Base-by-base conservation (phyloP, 441 rosid genomes). In the Euphorbia celastroides region DNA sequence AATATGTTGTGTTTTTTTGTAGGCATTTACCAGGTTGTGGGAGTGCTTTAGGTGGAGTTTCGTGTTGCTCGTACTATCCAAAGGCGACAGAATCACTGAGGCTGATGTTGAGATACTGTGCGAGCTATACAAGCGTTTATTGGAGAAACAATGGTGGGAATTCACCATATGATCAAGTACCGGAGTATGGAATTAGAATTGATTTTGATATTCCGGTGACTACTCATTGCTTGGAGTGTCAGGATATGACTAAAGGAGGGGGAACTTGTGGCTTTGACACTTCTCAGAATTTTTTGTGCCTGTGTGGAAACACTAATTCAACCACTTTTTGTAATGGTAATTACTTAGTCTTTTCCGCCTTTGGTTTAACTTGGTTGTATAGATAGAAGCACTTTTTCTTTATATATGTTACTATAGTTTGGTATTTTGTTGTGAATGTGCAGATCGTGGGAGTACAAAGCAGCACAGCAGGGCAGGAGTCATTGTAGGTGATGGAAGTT, bases 11-110 rank as follows among this genome's bases (percentile, higher is more conserved):
- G 42, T 36, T 9, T 9, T 36, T 36, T 9, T 36, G 42, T 52
- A 74, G 99, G 69, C 92, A 93, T 77, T 75, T 93, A 71, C 99
- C 99, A 0, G 81, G 79, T 30, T 93, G 99, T 25, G 78, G 81
- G 30, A 77, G 81, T 0, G 86, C 86, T 1, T 66, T 83, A 26
- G 73, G 69, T 6, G 70, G 77, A 20, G 79, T 79, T 65, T 89
- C 96, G 41, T 94, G 96, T 72, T 94, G 97, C 67, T 82, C 96
- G 10, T 94, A 93, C 67, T 83, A 76, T 62, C 97, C 97, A 0
- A 93, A 86, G 66, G 96, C 93, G 0, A 85, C 84, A 0, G 96
- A 91, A 48, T 94, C 96, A 30, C 77, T 91, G 19, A 80, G 95
- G 86, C 75, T 93, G 57, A 93, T 93, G 96, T 78, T 91, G 19